phyloP scores from a whole-genome alignment of 2,329 filamentous ascomycete species.

The Fusarium beomiforme region DNA sequence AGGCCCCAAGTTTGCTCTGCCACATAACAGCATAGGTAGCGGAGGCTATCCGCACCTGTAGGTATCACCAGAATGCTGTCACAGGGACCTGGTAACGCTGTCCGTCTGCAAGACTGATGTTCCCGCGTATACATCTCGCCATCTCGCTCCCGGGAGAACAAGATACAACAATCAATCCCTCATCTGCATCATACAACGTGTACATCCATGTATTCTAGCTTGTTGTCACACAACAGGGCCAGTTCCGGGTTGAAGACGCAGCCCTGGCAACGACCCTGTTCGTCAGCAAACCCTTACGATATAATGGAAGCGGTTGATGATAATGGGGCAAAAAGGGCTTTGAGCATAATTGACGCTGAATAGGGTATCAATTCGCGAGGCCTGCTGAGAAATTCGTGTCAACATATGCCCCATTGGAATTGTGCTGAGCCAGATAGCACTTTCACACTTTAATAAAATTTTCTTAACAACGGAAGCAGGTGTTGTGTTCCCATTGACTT shows the following conservation, averaged over 20 bases:
- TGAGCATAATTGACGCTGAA: constrained; percentile 8
- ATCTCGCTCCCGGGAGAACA: constrained; percentile 32
- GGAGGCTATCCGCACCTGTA: constrained; percentile 26
- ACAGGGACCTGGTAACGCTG: constrained; percentile 12
- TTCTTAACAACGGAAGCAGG: constrained; percentile 7
- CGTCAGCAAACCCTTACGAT: constrained; percentile 23
- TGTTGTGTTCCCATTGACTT: constrained; percentile 36
- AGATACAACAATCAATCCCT: constrained; percentile 25
- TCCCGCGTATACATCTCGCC: constrained; percentile 34
- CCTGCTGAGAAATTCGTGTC: neutral
- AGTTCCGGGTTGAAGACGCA: constrained; percentile 27
- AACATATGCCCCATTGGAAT: constrained; percentile 1
- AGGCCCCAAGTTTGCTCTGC: constrained; percentile 34
- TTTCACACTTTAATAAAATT: neutral
- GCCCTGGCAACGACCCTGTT: constrained; percentile 31
- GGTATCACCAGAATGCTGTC: constrained; percentile 34
- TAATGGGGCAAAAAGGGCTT: neutral
- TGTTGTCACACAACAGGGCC: constrained; percentile 27
- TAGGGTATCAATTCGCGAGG: constrained; percentile 31
- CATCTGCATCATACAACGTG: constrained; percentile 31
- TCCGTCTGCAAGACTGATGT: constrained; percentile 12
- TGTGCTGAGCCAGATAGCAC: neutral
- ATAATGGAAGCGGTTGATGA: neutral
- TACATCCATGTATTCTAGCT: constrained; percentile 21
- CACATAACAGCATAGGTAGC: constrained; percentile 14